These are phyloP conservation scores for Crithidia fasciculata DNA, from an alignment of 208 protist genomes.

Conservation along the genomic window DNA sequence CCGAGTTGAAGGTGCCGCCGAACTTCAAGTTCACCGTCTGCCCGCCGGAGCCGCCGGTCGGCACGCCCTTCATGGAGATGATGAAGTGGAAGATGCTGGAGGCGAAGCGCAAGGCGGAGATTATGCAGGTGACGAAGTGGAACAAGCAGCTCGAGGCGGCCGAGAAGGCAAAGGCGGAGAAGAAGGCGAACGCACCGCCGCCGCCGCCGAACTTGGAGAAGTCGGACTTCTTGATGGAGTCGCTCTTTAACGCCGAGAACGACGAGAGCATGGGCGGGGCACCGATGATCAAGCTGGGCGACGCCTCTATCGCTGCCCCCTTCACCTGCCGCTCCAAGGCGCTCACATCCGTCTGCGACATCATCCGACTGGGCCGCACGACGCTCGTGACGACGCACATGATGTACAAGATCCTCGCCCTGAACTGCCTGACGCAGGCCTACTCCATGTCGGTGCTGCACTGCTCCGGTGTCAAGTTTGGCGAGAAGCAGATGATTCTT, in stretches of 20 bases:
- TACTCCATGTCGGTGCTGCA: slow-evolving; percentile 98
- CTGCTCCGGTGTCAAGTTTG: slow-evolving; percentile 96
- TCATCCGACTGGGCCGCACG: slow-evolving; percentile 97
- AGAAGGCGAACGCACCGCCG: slow-evolving; percentile 58
- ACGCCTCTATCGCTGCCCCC: slow-evolving; percentile 93
- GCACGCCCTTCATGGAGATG: slow-evolving; percentile 80
- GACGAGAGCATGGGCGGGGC: slow-evolving; percentile 63
- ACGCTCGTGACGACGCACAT: slow-evolving; percentile 98
- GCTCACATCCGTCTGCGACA: slow-evolving; percentile 90
- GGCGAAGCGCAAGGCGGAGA: slow-evolving; percentile 85
- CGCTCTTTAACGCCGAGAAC: slow-evolving; percentile 83
- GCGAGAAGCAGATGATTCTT: slow-evolving; percentile 98
- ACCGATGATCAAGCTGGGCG: slow-evolving; percentile 93
- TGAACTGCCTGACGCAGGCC: slow-evolving; percentile 97
- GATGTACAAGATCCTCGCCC: slow-evolving; percentile 99
- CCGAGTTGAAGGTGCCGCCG: slow-evolving; percentile 78
- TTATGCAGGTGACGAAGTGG: slow-evolving; percentile 78
- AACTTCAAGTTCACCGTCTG: slow-evolving; percentile 86
- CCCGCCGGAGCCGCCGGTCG: slow-evolving; percentile 57
- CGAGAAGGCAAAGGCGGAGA: slow-evolving; percentile 57
- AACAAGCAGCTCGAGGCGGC: slow-evolving; percentile 78
- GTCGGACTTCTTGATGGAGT: slow-evolving; percentile 91
- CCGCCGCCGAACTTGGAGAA: slow-evolving; percentile 20
- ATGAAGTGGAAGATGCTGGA: slow-evolving; percentile 80
- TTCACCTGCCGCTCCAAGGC: slow-evolving; percentile 94